Base-by-base conservation (phyloP, 2,329 filamentous ascomycete genomes). In the Calonectria montana region DNA sequence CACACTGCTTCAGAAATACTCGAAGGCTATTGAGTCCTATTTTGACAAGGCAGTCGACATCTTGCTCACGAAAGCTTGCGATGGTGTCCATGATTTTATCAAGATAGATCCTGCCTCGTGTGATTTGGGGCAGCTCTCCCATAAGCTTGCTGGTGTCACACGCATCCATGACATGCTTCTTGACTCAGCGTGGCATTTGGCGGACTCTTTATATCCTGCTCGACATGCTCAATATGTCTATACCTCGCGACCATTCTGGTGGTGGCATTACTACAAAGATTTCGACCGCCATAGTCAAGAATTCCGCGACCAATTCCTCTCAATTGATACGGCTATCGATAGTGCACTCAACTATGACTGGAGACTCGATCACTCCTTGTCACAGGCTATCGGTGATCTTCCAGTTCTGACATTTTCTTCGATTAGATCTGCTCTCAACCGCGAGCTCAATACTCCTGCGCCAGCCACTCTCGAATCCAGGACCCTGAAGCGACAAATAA, bases 201-300 rank as follows among this genome's bases (percentile, higher is more conserved):
- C 78, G 35, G 82, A 84, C 66, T 76, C 80, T 0, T 70, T 84
- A 21, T 83, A 82, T 57, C 81, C 82, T 41, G 81, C 76, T 2
- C 79, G 79, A n/a, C 76, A 81, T 48, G 75, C 81, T 43, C 80
- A 83, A 62, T 83, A 84, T 55, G 74, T 68, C 9, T 84, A 84
- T 73, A 79, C 75, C 37, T 76, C 76, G 23, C 75, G 81, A n/a
- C 83, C 83, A 0, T 84, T 82, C 55, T 85, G 83, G 83, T 85
- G 83, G 83, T 84, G 83, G 82, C 77, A 84, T 45, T 80, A 83
- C 41, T 79, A 83, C 72, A 82, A 81, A 65, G 79, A 83, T 57
- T 79, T 84, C 69, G 80, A 83, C 50, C 76, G 69, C 6, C 78
- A 78, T 1, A 75, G 74, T 2, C 76, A 79, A 55, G 74, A 76